Base-by-base conservation (phyloP, 176 grass and related monocot species). In the Musa acuminata region DNA sequence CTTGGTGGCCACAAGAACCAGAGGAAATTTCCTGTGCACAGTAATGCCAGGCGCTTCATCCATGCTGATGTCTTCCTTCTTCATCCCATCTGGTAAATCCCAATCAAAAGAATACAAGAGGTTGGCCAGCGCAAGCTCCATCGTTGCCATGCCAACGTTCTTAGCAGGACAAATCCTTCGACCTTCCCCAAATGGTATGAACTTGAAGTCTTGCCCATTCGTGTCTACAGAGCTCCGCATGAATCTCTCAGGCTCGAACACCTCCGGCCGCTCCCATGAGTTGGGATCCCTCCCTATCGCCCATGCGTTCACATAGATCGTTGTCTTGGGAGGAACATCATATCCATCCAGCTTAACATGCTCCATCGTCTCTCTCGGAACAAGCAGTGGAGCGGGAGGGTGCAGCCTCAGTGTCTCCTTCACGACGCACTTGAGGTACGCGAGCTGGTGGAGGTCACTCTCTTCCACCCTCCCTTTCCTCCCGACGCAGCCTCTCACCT, bases 91-190 rank as follows among this genome's bases (percentile, higher is more conserved):
- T 0, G 73, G 83, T 17, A 85, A 55, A 14, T 27, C 52, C 78
- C 83, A 85, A n/a, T 81, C 51, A 9, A 85, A 77, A 14, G 25
- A 77, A 26, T 81, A 63, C 16, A 85, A 23, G 67, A 85, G 63
- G 8, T 62, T 85, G 2, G 73, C 78, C 13, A 81, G 78, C 21
- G 21, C 68, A 20, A 84, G 72, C 62, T 75, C 82, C 64, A 79
- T 77, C 13, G 51, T 75, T 8, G 53, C 67, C 11, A 52, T 1
- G 4, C 62, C 77, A 13, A 29, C 25, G 11, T 68, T 68, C 65
- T 35, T 68, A 3, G 25, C 65, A 0, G 27, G 8, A 7, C 65
- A 68, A 13, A 68, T 68, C 25, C 65, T 68, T 48, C 65, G 24
- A 0, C 24, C 65, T 68, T 68, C 65, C 7, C 65, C 65, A 1